Evolutionary conservation across 495 filamentous ascomycete species (phyloP).

Genomic region (Alectoria sarmentosa): DNA sequence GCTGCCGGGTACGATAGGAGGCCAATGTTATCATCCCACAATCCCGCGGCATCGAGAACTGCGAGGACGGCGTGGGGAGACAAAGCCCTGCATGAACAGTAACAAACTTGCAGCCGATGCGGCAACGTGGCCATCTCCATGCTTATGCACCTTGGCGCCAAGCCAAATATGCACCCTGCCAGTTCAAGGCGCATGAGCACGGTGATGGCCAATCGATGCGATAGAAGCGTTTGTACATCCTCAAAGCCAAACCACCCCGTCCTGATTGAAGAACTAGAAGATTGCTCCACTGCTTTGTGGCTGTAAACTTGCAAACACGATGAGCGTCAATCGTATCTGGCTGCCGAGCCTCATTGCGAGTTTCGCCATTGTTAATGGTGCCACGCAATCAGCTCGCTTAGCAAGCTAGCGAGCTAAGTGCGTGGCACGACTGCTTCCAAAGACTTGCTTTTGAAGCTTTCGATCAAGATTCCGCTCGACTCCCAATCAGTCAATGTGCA

Average conservation of each 20-base stretch:
- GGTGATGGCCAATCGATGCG: no score
- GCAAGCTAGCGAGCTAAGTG: no score
- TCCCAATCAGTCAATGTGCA: neutral
- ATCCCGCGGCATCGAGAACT: no score
- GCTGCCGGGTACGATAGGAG: no score
- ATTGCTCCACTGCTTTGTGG: neutral
- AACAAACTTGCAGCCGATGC: neutral
- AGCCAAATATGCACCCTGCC: neutral
- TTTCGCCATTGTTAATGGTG: no score
- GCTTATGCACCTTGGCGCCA: neutral
- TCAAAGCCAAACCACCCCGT: neutral
- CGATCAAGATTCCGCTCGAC: neutral
- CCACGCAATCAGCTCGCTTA: no score
- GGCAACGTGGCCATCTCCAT: neutral
- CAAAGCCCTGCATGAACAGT: neutral
- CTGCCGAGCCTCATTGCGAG: neutral
- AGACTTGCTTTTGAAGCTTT: neutral
- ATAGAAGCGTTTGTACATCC: neutral
- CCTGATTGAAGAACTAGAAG: fast-evolving
- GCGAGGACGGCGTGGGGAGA: neutral
- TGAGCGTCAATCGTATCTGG: neutral
- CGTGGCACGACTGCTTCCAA: no score
- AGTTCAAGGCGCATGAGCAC: no score
- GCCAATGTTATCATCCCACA: neutral
- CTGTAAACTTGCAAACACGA: neutral